These are phyloP conservation scores for Syncephalastrum monosporum DNA, from an alignment of 371 early-diverging fungal species.

Conservation along the genomic window DNA sequence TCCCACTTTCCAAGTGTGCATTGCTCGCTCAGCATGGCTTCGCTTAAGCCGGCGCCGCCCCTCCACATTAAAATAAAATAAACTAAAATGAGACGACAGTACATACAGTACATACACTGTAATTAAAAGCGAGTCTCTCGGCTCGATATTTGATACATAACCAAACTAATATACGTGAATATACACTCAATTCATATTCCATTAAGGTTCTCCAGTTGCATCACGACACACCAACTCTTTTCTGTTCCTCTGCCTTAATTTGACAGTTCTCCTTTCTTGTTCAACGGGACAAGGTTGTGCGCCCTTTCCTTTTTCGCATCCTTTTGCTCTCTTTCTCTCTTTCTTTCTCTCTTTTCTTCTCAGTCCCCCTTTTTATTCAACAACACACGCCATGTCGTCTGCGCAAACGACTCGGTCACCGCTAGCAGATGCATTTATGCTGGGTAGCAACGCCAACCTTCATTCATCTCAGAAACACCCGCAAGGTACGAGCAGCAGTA, in stretches of 20 bases:
- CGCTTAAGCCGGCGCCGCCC: conserved; percentile 48
- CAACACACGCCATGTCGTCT: conserved; percentile 13
- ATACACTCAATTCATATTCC: background rate
- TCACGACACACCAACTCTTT: conserved; percentile 4
- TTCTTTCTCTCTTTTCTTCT: conserved; percentile 1
- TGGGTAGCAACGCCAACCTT: background rate
- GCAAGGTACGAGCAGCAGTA: conserved; percentile 2
- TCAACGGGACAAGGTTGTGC: background rate
- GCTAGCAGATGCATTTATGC: conserved; percentile 14
- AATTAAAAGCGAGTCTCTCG: too few relatives aligned
- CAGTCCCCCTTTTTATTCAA: conserved; percentile 1
- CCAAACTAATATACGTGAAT: background rate
- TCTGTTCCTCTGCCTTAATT: background rate
- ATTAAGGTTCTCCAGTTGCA: background rate
- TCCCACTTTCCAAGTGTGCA: conserved; percentile 7
- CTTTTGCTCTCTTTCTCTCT: conserved; percentile 3
- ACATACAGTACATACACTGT: too few relatives aligned
- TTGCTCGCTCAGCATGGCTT: conserved; percentile 38
- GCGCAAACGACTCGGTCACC: conserved; percentile 15
- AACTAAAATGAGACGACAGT: too few relatives aligned
- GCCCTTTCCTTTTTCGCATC: conserved; percentile 4
- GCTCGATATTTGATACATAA: too few relatives aligned
- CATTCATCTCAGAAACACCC: conserved; percentile 10
- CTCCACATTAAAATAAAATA: background rate
- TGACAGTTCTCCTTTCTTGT: conserved; percentile 3